Base-by-base conservation (phyloP, 108 stramenopile species). In the Nannochloropsis gaditana region DNA sequence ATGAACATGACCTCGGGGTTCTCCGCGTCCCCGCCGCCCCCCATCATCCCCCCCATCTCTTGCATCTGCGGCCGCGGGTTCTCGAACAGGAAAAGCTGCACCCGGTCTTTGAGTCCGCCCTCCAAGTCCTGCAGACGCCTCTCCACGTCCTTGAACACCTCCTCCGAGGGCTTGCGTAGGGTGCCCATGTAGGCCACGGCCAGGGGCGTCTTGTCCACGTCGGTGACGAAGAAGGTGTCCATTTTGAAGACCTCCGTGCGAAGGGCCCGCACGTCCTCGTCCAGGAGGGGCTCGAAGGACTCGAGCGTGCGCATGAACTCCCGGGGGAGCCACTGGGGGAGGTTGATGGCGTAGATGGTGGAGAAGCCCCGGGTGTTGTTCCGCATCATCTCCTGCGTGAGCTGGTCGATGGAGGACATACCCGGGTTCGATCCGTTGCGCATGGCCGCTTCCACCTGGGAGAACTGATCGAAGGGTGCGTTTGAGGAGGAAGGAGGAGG, bases 181-280 rank as follows among this genome's bases (percentile, higher is more conserved):
- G 84, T 88, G 42, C 88, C 88, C 45, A 45, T 45, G 81, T 79
- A 85, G 21, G 84, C 50, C 2, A 80, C 82, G 42, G 88, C 88
- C 21, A 88, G 73, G 1, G 84, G 84, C n/a, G 81, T 82, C 43
- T 84, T 84, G 73, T 88, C 88, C 79, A 59, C 73, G 44, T 59
- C 47, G 1, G 84, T 85, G 11, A 85, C 84, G 84, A 84, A 88
- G 84, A 85, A 88, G 17, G 82, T 85, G 42, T 88, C 84, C 88
- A 85, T 85, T 21, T 81, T 81, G 43, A 88, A 83, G 0, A 88
- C 82, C 88, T 88, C 81, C 79, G 42, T 84, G 80, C 84, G 85
- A 9, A 88, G 41, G 80, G 81, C 44, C 80, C 84, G 84, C 47
- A 88, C 82, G 84, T 88, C 87, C 31, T 45, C 84, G 47, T 88